Percentiles rank a stretch among this genome's conserved stretches.
These are phyloP conservation scores for Talaromyces ruber DNA, from an alignment of 495 filamentous ascomycete species.

Conservation along the genomic window DNA sequence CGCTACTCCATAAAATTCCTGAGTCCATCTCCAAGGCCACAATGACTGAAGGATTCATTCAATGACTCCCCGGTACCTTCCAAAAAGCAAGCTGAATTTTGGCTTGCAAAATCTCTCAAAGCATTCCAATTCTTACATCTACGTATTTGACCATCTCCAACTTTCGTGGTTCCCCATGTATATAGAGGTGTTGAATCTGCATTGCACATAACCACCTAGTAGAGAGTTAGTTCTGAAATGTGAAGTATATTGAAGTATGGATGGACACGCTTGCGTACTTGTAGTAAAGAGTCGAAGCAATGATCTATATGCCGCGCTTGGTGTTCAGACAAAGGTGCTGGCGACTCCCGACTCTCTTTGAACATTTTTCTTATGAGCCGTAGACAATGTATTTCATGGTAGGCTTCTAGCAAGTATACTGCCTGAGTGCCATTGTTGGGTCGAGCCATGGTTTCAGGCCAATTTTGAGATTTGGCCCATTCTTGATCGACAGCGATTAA, in stretches of 20 bases:
- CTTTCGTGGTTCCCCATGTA: background rate
- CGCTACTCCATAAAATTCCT: background rate
- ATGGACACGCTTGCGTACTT: background rate
- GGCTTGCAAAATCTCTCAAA: background rate
- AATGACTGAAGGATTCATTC: background rate
- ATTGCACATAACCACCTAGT: background rate
- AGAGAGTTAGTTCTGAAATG: background rate
- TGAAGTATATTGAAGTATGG: no score
- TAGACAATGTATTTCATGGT: background rate
- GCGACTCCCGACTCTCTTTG: background rate
- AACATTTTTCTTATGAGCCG: background rate
- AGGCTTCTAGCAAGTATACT: background rate
- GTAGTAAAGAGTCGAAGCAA: background rate
- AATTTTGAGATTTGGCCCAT: background rate
- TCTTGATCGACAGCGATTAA: background rate
- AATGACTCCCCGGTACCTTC: background rate
- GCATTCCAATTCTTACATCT: constrained; percentile 1
- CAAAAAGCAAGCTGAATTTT: background rate
- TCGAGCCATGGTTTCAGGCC: background rate
- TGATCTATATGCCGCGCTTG: background rate
- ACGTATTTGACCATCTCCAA: background rate
- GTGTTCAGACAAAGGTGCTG: background rate
- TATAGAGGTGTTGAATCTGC: background rate
- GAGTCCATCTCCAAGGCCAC: background rate
- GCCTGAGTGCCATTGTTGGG: background rate